A percentile compares a stretch with the other conserved stretches of the same genome.
These are phyloP conservation scores for Glycyrrhiza uralensis DNA, from an alignment of 306 rosid species.

Conservation along the genomic window DNA sequence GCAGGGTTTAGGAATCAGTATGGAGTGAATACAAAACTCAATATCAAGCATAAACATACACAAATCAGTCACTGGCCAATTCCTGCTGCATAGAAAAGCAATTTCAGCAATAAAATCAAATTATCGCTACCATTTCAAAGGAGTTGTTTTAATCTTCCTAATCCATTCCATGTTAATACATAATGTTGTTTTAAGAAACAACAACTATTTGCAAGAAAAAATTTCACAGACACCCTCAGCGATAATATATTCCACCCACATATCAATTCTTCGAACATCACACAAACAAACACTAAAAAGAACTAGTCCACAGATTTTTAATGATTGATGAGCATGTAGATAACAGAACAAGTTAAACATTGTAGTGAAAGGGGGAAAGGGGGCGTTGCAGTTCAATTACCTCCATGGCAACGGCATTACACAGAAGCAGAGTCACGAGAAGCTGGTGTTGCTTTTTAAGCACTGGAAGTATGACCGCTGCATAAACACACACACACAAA, in stretches of 20 bases:
- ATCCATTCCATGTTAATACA: too few relatives aligned
- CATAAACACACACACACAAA: not conserved
- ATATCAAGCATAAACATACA: not conserved
- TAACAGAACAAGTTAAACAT: not conserved
- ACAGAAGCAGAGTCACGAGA: constrained; percentile 87
- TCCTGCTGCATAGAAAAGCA: not conserved
- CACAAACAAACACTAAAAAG: not conserved
- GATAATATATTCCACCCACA: not conserved
- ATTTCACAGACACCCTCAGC: not conserved
- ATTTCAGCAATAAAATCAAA: not conserved
- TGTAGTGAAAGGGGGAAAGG: not conserved
- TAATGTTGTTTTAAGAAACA: not conserved
- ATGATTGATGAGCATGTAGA: too few relatives aligned
- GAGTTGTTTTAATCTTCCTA: constrained; percentile 6
- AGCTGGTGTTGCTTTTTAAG: constrained; percentile 97
- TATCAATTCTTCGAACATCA: not conserved
- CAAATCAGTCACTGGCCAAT: not conserved
- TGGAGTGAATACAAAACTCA: constrained; percentile 10
- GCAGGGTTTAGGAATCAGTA: constrained; percentile 23
- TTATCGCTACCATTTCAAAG: not conserved
- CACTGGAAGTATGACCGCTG: constrained; percentile 86
- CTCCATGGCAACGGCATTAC: constrained; percentile 96
- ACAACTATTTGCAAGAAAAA: not conserved
- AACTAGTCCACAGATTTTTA: not conserved
- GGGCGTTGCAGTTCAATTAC: constrained; percentile 33